These are phyloP conservation scores for Penstemon eatonii DNA, from an alignment of 257 asterid genomes.

Conservation along the genomic window DNA sequence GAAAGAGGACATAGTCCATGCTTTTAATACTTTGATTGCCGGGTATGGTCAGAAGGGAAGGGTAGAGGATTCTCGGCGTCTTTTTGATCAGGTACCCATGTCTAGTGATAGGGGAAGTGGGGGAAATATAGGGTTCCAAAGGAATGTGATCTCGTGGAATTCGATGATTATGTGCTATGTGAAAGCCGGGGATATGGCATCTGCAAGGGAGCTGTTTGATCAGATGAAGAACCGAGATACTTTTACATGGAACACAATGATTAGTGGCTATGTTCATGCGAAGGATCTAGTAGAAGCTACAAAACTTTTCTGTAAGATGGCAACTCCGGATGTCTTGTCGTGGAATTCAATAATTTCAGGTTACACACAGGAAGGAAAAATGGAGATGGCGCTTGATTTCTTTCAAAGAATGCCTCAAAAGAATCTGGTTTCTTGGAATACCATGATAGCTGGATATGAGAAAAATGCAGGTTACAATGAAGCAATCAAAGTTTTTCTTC, in stretches of 20 bases:
- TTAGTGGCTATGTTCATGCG: conserved; percentile 61
- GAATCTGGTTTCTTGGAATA: conserved; percentile 71
- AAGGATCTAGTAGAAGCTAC: conserved; percentile 63
- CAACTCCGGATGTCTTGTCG: conserved; percentile 55
- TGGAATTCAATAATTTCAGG: conserved; percentile 87
- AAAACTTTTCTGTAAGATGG: conserved; percentile 61
- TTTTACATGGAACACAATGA: conserved; percentile 79
- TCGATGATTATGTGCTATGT: conserved; percentile 84
- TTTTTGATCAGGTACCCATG: conserved; percentile 58
- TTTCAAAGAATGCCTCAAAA: conserved; percentile 66
- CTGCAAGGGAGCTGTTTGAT: conserved; percentile 69
- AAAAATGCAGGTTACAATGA: conserved; percentile 51
- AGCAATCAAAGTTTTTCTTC: conserved; percentile 55
- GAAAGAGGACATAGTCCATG: conserved; percentile 50
- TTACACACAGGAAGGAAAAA: conserved; percentile 50
- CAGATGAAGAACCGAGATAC: conserved; percentile 58
- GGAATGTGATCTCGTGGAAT: conserved; percentile 78
- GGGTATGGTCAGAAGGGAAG: conserved; percentile 80
- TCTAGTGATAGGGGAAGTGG: conserved; percentile 6
- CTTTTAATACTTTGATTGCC: conserved; percentile 80
- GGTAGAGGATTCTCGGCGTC: conserved; percentile 59
- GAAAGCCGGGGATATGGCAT: conserved; percentile 56
- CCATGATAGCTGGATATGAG: conserved; percentile 76
- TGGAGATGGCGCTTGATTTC: conserved; percentile 55
- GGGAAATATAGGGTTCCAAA: conserved; percentile 35